Conservation (phyloP, 2,329 filamentous ascomycete species). For the Aspergillus sp. region DNA sequence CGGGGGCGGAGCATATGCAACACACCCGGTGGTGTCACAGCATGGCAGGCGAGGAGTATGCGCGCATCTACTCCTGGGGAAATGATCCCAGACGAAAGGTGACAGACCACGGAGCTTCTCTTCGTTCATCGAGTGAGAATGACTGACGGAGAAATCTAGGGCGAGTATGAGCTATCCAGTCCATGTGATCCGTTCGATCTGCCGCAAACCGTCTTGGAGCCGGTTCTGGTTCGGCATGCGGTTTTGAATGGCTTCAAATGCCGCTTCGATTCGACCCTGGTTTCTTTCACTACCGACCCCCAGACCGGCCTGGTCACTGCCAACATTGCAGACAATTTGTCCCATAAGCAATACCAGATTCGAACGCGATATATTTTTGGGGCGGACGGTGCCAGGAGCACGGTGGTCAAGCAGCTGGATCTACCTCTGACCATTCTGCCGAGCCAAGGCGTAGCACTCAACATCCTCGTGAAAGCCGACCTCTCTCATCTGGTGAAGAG, state of each 20-base stretch:
- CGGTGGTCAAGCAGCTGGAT: constrained; percentile 41
- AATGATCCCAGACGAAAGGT: constrained; percentile 47
- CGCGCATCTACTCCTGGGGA: constrained; percentile 52
- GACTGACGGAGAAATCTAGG: constrained; percentile 24
- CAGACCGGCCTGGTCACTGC: constrained; percentile 24
- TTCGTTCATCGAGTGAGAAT: not conserved
- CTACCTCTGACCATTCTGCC: constrained; percentile 48
- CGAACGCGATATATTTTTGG: constrained; percentile 59
- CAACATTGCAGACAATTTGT: constrained; percentile 39
- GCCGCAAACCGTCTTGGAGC: constrained; percentile 51
- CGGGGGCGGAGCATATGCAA: constrained; percentile 38
- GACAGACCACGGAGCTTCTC: not conserved
- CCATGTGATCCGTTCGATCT: constrained; percentile 46
- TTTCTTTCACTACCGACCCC: constrained; percentile 29
- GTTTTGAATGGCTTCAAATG: constrained; percentile 41
- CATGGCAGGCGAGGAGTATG: constrained; percentile 55
- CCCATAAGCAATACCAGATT: constrained; percentile 43
- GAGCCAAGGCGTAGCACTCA: constrained; percentile 51
- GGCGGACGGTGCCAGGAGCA: constrained; percentile 47
- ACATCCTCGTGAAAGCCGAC: constrained; percentile 52
- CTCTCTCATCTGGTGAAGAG: constrained; percentile 37
- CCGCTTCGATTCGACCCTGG: constrained; percentile 44
- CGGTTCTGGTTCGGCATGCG: constrained; percentile 46
- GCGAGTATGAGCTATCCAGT: constrained; percentile 44
- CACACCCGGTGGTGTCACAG: constrained; percentile 55